Evolutionary conservation across 441 rosid genomes (phyloP), one percentile per base, ranked within the genome.

Genomic region (Pelargonium australe): DNA sequence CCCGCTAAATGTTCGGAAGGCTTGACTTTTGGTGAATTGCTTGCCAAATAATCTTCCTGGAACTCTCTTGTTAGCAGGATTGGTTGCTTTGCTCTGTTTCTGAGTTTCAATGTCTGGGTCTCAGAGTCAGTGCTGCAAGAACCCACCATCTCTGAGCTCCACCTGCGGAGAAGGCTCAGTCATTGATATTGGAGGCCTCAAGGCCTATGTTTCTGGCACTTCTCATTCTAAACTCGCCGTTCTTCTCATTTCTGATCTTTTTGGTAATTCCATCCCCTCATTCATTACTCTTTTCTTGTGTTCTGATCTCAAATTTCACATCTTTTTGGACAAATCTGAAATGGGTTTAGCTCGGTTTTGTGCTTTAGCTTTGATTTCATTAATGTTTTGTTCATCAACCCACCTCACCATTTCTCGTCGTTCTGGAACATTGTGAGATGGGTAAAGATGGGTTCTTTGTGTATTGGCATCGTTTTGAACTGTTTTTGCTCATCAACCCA

Each of bases 201-300:
- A 82, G 17, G 63, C 89, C 4, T 89, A 89, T 72, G 66, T 83
- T 67, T 75, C 83, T n/a, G 93, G 91, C 58, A 58, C 85, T 68
- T 61, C 79, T 14, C 78, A 81, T 73, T 85, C 90, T 67, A 83
- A 79, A 19, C 76, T 69, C 1, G 80, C 86, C 58, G 70, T 87
- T 68, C 51, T 87, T 72, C 85, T 87, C 41, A 10, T 83, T 31
- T 79, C 84, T 68, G 97, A 90, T 63, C 13, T 77, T 51, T 89
- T 63, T 55, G 96, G 96, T 90, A 77, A 23, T 19, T 40, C 12
- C 17, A 16, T 14, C 4, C 10, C 43, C 41, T 25, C 1, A 6
- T 5, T 1, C 37, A 4, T 34, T 34, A 34, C 37, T 34, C 4
- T 34, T 34, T 34, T 34, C 37, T 7, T 41, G 34, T 2, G 7